Base-by-base conservation (phyloP, 768 basidiomycete species). In the Auriscalpium orientale region DNA sequence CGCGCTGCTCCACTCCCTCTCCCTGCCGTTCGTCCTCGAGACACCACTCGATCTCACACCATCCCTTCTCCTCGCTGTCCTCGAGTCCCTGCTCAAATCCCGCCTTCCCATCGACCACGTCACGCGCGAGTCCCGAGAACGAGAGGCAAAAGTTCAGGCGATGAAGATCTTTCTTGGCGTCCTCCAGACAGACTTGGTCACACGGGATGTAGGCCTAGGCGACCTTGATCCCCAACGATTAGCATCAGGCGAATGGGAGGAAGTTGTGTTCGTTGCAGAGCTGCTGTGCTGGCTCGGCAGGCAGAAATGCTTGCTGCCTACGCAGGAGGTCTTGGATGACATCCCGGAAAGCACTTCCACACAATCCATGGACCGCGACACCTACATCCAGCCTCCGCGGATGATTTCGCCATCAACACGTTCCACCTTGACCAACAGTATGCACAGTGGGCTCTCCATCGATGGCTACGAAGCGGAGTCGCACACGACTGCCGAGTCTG, bases 131-230 rank as follows among this genome's bases (percentile, higher is more conserved):
- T 71, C 74, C 38, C 68, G 73, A 63, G 71, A 52, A 45, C 56
- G 55, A 55, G 59, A 56, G 1, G 71, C 74, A 8, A 82, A 82
- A 61, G 67, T 87, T 1, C 79, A 85, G 48, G 80, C 79, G 35
- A 84, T 86, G 75, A 88, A 90, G 62, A 74, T 90, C 3, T 85
- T 91, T 54, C 74, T 91, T 8, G 88, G 88, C 1, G 79, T 89
- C 7, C 74, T 91, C 7, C 84, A 87, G 58, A 77, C 72, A 34
- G 87, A 90, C 58, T 69, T 89, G 37, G 64, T 90, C 13, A 65
- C 73, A 61, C 63, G 68, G 35, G 82, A 87, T 57, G 78, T 89
- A 6, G 87, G 86, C 0, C 72, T 90, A 9, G 79, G 79, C 57
- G 74, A 76, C 36, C 67, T 90, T 37, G 87, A 91, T 57, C 87